These are phyloP conservation scores for Lunasporangiospora selenospora DNA, from an alignment of 192 early-diverging fungal species.

Conservation along the genomic window DNA sequence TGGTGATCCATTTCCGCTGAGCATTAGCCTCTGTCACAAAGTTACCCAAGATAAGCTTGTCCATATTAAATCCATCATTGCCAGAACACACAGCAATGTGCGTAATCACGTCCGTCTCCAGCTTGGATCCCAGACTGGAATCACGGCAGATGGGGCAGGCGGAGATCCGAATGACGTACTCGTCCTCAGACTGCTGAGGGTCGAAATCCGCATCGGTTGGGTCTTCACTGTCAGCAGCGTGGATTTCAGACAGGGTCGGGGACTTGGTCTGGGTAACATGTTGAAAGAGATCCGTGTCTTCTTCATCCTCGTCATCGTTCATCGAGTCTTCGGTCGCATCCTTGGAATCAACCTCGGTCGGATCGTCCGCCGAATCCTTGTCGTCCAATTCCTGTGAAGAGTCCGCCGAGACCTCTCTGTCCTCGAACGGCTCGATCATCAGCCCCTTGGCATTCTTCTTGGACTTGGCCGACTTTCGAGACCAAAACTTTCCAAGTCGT, in stretches of 20 bases:
- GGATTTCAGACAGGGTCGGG: neutral
- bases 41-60: slow-evolving; percentile 77
- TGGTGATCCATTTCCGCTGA: slow-evolving; percentile 71
- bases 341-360: neutral
- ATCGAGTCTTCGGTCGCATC: neutral
- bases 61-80: slow-evolving; percentile 71
- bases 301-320: slow-evolving; percentile 21
- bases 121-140: slow-evolving; percentile 56
- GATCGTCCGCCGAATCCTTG: neutral
- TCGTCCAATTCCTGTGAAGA: too few species aligned
- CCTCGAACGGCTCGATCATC: too few species aligned
- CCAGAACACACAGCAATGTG: slow-evolving; percentile 80
- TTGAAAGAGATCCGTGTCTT: slow-evolving; percentile 33
- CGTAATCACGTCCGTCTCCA: slow-evolving; percentile 77
- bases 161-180: slow-evolving; percentile 70
- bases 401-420: too few species aligned
- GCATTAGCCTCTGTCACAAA: slow-evolving; percentile 80
- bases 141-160: slow-evolving; percentile 76
- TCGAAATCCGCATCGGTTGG: slow-evolving; percentile 43
- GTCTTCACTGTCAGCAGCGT: slow-evolving; percentile 24
- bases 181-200: slow-evolving; percentile 42
- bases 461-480: slow-evolving; percentile 17
- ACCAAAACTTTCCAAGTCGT: slow-evolving; percentile 36
- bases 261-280: slow-evolving; percentile 30
- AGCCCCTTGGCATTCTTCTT: too few species aligned